phyloP scores from a whole-genome alignment of 116 monocot species.

The Cymodocea nodosa region DNA sequence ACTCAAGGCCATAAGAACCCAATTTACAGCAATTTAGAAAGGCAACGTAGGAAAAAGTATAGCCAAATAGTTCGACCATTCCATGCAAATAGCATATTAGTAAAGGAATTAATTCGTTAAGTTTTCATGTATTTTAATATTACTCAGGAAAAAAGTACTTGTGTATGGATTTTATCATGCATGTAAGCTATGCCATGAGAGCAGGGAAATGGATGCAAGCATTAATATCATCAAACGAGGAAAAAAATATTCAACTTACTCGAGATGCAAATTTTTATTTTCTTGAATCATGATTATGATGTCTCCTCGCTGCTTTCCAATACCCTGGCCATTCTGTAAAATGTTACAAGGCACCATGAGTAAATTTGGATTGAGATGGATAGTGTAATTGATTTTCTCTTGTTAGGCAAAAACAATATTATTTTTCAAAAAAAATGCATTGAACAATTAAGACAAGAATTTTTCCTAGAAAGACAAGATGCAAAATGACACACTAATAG shows the following conservation, averaged over 20 bases:
- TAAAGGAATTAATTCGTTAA: too few relatives aligned
- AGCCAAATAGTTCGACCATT: too few relatives aligned
- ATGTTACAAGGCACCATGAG: neutral
- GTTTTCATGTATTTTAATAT: too few relatives aligned
- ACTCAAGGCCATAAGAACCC: neutral
- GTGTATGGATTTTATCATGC: neutral
- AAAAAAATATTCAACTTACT: constrained; percentile 24
- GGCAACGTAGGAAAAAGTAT: too few relatives aligned
- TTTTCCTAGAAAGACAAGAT: too few relatives aligned
- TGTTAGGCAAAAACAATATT: neutral
- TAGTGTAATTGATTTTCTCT: neutral
- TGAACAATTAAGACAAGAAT: too few relatives aligned
- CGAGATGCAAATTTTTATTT: constrained; percentile 29
- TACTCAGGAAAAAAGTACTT: too few relatives aligned
- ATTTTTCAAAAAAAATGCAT: neutral
- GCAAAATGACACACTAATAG: too few relatives aligned
- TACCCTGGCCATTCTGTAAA: constrained; percentile 6
- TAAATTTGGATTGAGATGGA: neutral
- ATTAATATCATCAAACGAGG: neutral
- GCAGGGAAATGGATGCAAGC: neutral
- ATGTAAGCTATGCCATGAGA: neutral
- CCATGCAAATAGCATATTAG: too few relatives aligned
- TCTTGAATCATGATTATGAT: constrained; percentile 17
- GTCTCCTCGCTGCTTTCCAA: constrained; percentile 6
- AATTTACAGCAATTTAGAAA: too few relatives aligned